phyloP scores from a whole-genome alignment of 805 yeast species.

The Candida caryicola region DNA sequence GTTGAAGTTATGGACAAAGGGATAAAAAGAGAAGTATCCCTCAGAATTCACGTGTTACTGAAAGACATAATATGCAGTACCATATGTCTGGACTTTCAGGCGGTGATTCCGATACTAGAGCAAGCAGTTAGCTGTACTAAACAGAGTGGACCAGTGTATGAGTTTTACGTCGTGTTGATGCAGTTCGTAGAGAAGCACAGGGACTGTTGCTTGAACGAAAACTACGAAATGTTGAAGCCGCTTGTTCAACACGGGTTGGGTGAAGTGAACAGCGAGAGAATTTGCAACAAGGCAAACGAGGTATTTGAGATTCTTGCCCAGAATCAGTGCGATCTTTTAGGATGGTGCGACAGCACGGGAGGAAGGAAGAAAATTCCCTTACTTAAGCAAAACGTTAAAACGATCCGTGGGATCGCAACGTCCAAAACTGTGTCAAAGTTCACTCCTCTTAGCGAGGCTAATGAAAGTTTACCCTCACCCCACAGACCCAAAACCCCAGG shows the following conservation, averaged over 20 bases:
- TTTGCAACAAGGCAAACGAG: conserved; percentile 22
- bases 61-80: conserved; percentile 13
- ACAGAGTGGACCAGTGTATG: conserved; percentile 11
- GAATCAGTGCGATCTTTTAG: conserved; percentile 5
- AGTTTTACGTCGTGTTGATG: conserved; percentile 26
- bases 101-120: conserved; percentile 32
- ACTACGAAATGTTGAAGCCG: conserved; percentile 26
- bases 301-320: conserved; percentile 17
- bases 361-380: too few species aligned
- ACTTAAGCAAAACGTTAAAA: too few species aligned
- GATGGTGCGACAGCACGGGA: conserved; percentile 18
- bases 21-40: conserved; percentile 11
- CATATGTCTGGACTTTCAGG: conserved; percentile 29
- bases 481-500: conserved; percentile 17
- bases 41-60: conserved; percentile 17
- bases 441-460: not conserved
- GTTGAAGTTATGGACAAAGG: conserved; percentile 16
- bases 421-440: too few species aligned
- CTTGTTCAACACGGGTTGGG: conserved; percentile 36
- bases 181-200: conserved; percentile 24
- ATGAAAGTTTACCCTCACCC: conserved; percentile 1
- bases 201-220: conserved; percentile 34
- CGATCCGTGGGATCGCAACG: too few species aligned
- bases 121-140: conserved; percentile 30
- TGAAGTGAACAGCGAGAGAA: conserved; percentile 20